A percentile compares a stretch with the other conserved stretches of the same genome.
Evolutionary conservation across 768 basidiomycete species (phyloP).

Genomic region (Roridomyces roridus): DNA sequence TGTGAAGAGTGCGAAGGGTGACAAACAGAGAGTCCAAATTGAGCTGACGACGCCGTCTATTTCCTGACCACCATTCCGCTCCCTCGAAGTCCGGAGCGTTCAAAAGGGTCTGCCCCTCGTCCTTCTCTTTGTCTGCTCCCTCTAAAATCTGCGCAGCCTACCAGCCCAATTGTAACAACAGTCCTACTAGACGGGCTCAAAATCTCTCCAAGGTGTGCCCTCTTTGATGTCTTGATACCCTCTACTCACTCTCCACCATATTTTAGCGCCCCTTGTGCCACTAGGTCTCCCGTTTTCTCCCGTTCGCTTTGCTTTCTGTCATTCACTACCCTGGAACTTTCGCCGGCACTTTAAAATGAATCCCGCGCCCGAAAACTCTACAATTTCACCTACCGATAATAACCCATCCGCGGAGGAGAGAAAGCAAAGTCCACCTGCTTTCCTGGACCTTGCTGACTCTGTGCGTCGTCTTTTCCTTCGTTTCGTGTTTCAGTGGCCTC

Average conservation of each 20-base stretch:
- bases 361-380: conserved; percentile 72
- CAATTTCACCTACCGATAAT: conserved; percentile 69
- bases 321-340: conserved; percentile 62
- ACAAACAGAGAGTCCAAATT: background rate
- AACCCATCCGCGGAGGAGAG: conserved; percentile 68
- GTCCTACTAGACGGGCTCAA: conserved; percentile 77
- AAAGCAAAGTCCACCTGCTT: conserved; percentile 90
- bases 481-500: conserved; percentile 17
- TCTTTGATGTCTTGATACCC: conserved; percentile 31
- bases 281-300: conserved; percentile 63
- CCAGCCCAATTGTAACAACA: conserved; percentile 82
- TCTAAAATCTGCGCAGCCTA: conserved; percentile 38
- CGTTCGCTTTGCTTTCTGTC: conserved; percentile 60
- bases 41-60: conserved; percentile 51
- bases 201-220: conserved; percentile 71
- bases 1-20: background rate
- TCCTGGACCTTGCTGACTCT: conserved; percentile 93
- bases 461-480: conserved; percentile 52
- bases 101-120: conserved; percentile 48
- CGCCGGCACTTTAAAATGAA: conserved; percentile 67
- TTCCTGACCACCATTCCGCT: conserved; percentile 42
- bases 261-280: conserved; percentile 70
- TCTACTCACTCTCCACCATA: conserved; percentile 29
- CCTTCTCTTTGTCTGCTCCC: conserved; percentile 25
- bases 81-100: conserved; percentile 46